Evolutionary conservation across 345 rosid genomes (phyloP).

Genomic region (Ailanthus altissimus): DNA sequence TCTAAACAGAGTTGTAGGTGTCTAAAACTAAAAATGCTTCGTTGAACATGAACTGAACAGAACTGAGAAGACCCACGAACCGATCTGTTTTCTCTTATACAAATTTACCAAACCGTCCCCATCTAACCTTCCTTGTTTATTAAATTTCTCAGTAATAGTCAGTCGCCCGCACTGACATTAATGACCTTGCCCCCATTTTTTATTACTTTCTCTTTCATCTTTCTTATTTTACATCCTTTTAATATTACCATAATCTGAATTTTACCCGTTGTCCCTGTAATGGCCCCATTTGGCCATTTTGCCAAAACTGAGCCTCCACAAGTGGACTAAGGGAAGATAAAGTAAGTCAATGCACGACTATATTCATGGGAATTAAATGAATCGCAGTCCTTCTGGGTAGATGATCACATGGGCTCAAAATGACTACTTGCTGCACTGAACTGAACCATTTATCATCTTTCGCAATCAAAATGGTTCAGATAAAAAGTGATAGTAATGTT

Average conservation of each 20-base stretch:
- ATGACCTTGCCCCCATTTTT: background rate
- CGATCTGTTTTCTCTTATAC: constrained; percentile 13
- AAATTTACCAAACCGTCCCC: constrained; percentile 34
- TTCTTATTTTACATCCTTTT: background rate
- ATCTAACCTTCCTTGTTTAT: background rate
- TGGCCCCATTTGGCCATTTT: background rate
- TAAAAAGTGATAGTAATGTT: background rate
- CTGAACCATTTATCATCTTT: background rate
- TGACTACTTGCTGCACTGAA: background rate
- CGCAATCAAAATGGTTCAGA: background rate
- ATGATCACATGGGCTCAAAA: background rate
- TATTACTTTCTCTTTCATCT: background rate
- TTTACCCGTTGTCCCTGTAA: too few relatives aligned
- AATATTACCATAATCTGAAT: too few relatives aligned
- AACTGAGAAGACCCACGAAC: constrained; percentile 49
- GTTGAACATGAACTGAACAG: constrained; percentile 48
- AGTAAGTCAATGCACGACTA: background rate
- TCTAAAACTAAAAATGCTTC: background rate
- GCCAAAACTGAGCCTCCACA: background rate
- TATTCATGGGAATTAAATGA: background rate
- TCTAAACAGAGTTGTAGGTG: constrained; percentile 5
- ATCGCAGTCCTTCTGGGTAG: background rate
- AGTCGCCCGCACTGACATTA: background rate
- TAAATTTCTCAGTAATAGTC: background rate
- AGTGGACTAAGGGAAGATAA: background rate